phyloP scores from a whole-genome alignment of 1,284 basidiomycete genomes.

The Pseudozyma sp. region DNA sequence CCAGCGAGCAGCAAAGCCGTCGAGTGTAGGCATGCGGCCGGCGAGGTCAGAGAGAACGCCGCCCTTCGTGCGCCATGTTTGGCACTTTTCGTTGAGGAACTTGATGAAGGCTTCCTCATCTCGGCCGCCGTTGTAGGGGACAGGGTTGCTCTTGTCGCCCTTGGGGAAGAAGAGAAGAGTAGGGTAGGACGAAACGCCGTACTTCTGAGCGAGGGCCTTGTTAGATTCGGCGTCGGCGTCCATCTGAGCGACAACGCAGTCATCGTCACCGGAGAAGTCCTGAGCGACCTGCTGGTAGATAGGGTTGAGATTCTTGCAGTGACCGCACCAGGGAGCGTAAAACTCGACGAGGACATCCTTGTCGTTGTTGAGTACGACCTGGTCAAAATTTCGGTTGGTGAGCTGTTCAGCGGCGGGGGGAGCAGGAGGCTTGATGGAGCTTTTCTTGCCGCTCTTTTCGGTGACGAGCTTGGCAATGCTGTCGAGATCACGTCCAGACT shows the following conservation, averaged over 20 bases:
- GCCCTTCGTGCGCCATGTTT: slow-evolving; percentile 82
- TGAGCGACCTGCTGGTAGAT: slow-evolving; percentile 92
- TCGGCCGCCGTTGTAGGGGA: slow-evolving; percentile 78
- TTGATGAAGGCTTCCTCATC: slow-evolving; percentile 77
- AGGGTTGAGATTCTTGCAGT: slow-evolving; percentile 94
- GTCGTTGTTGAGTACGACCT: slow-evolving; percentile 80
- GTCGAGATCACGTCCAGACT: slow-evolving; percentile 84
- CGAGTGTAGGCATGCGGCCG: slow-evolving; percentile 82
- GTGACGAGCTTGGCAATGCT: slow-evolving; percentile 80
- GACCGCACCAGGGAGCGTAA: slow-evolving; percentile 89
- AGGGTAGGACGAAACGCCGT: slow-evolving; percentile 80
- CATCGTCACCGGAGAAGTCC: slow-evolving; percentile 81
- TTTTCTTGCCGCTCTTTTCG: slow-evolving; percentile 81
- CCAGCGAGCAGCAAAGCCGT: slow-evolving; percentile 83
- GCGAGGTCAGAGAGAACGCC: slow-evolving; percentile 85
- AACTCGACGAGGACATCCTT: slow-evolving; percentile 97
- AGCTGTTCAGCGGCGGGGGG: slow-evolving; percentile 80
- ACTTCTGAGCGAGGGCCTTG: slow-evolving; percentile 79
- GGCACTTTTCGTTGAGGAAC: slow-evolving; percentile 84
- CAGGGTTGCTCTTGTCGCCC: slow-evolving; percentile 73
- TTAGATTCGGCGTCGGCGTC: slow-evolving; percentile 88
- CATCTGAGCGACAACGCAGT: slow-evolving; percentile 85
- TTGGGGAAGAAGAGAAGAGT: slow-evolving; percentile 91
- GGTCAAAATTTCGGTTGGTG: slow-evolving; percentile 82
- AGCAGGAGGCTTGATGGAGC: slow-evolving; percentile 84